Base-by-base conservation (phyloP, 306 rosid genomes). In the Acacia crassicarpa region DNA sequence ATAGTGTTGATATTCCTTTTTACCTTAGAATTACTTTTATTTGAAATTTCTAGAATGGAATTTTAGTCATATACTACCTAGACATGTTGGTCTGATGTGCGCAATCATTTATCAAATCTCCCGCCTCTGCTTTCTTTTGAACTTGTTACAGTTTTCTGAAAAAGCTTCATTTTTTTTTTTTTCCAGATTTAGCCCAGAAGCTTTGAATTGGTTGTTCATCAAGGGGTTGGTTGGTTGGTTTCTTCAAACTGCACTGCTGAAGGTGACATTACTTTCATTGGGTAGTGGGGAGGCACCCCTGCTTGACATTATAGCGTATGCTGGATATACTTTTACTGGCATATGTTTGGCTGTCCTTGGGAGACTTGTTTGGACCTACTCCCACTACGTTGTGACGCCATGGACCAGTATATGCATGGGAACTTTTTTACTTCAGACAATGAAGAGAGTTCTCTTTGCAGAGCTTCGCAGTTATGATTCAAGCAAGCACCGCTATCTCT, bases 261-360 rank as follows among this genome's bases (percentile, higher is more conserved):
- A 91, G 82, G 63, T 86, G 63, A 82, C 87, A 13, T 78, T 91
- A 78, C 84, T 91, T 19, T 91, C 89, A 8, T 27, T 91, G 88
- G 95, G 95, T 22, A 80, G 93, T 69, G 93, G 89, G 49, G 95
- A 89, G 88, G 91, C 87, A 56, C 95, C 95, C n/a, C 83, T 91
- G 66, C 87, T 91, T 7, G 95, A 91, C 84, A 83, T 91, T 25
- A 90, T 89, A 80, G 93, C 93, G 32, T 91, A 89, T 79, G 93
- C 79, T 14, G 93, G 95, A 38, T 89, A 91, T 75, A 74, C 86
- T 13, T 91, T 91, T 82, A 83, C 93, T 2, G 93, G 93, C 51
- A 72, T 91, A 75, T 89, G 93, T 88, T 61, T 89, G 81, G 93
- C 95, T 27, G 90, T 86, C 15, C 76, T 89, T 0, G 95, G 93